These are phyloP conservation scores for Solioccasus polychromus DNA, from an alignment of 768 basidiomycete genomes.

Conservation along the genomic window DNA sequence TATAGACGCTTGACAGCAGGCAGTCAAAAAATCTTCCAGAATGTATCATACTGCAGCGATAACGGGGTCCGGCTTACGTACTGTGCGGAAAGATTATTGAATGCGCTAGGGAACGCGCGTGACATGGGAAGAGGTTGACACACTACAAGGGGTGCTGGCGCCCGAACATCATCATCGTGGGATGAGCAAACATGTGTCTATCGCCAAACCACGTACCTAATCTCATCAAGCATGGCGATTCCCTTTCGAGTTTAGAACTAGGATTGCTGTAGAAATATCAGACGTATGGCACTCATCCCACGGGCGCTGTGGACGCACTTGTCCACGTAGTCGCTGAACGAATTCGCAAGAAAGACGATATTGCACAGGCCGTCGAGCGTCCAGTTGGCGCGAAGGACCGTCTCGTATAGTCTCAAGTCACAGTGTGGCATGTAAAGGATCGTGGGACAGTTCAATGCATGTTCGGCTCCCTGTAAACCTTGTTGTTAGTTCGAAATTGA, in stretches of 20 bases:
- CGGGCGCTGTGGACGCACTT: constrained; percentile 42
- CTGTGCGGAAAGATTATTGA: constrained; percentile 66
- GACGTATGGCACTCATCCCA: background rate
- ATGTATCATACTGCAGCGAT: constrained; percentile 17
- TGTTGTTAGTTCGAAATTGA: constrained; percentile 8
- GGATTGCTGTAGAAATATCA: constrained; percentile 44
- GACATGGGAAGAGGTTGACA: constrained; percentile 49
- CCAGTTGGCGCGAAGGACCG: constrained; percentile 63
- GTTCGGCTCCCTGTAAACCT: constrained; percentile 31
- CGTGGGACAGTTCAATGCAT: constrained; percentile 42
- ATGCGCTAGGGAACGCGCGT: constrained; percentile 54
- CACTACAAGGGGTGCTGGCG: constrained; percentile 47
- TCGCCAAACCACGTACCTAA: constrained; percentile 43
- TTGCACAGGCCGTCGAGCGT: constrained; percentile 40
- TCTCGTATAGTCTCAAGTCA: constrained; percentile 68
- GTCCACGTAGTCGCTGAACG: constrained; percentile 62
- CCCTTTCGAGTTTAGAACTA: constrained; percentile 44
- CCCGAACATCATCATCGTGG: constrained; percentile 12
- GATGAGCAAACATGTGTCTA: constrained; percentile 3
- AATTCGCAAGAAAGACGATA: constrained; percentile 63
- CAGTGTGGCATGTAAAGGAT: constrained; percentile 81
- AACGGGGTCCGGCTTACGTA: constrained; percentile 32
- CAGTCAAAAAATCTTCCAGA: constrained; percentile 23
- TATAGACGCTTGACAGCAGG: background rate
- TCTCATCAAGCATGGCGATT: constrained; percentile 51